A percentile compares a stretch with the other conserved stretches of the same genome.
These are phyloP conservation scores for Auriscalpium orientale DNA, from an alignment of 768 basidiomycete genomes.

Conservation along the genomic window DNA sequence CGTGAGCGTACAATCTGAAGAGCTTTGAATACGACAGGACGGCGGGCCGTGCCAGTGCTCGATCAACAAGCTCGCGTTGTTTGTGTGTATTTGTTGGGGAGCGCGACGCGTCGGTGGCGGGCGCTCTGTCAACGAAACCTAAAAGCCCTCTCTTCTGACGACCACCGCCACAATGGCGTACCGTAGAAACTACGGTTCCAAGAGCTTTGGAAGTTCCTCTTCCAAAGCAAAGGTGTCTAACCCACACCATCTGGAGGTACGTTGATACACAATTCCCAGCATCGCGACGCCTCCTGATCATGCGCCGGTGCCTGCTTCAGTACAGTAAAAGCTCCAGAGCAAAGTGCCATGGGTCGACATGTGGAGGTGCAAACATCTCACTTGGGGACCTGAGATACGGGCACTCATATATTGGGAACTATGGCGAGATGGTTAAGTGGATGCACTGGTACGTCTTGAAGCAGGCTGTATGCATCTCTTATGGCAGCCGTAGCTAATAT, in stretches of 20 bases:
- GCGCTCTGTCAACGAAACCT: background rate
- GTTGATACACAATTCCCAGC: background rate
- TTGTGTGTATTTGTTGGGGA: no score
- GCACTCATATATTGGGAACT: conserved; percentile 31
- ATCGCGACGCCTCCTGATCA: background rate
- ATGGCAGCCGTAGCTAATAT: background rate
- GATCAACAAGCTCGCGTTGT: no score
- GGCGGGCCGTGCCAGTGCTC: no score
- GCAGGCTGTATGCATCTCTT: no score
- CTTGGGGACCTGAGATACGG: conserved; percentile 64
- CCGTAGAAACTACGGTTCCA: background rate
- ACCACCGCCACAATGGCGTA: background rate
- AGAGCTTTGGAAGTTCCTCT: background rate
- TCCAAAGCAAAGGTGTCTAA: background rate
- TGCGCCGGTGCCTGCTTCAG: conserved; percentile 26
- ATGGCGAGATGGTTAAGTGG: conserved; percentile 66
- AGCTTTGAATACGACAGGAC: no score
- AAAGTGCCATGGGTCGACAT: conserved; percentile 60
- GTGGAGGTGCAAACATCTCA: conserved; percentile 46
- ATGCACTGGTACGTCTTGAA: conserved; percentile 53
- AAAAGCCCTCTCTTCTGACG: background rate
- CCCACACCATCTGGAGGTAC: conserved; percentile 1
- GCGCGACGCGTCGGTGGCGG: background rate
- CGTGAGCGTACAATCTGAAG: no score
- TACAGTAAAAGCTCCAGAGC: conserved; percentile 67